These are phyloP conservation scores for Citrullus amarus DNA, from an alignment of 306 rosid species.

Conservation along the genomic window DNA sequence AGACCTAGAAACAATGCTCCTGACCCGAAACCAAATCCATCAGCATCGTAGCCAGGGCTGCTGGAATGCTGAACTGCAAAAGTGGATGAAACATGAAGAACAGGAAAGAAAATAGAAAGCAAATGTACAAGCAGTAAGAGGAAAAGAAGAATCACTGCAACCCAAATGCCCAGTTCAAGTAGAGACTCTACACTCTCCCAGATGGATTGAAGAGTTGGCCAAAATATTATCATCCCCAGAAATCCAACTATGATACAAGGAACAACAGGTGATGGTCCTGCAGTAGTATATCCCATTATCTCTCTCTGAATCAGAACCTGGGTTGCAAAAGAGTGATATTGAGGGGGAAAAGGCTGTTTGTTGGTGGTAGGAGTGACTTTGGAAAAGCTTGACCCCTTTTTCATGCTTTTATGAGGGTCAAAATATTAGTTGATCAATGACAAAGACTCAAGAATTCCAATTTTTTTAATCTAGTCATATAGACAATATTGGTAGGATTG, in stretches of 20 bases:
- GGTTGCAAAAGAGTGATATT: not conserved
- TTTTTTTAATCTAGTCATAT: not conserved
- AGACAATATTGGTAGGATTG: not conserved
- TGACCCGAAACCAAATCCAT: conserved; percentile 21
- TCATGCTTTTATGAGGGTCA: conserved; percentile 1
- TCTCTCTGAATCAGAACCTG: conserved; percentile 2
- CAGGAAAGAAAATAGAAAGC: conserved; percentile 15
- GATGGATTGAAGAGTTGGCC: conserved; percentile 27
- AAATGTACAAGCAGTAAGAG: conserved; percentile 12
- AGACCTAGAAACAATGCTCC: conserved; percentile 18
- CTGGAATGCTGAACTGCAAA: not conserved
- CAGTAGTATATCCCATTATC: conserved; percentile 24
- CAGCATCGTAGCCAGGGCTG: conserved; percentile 7
- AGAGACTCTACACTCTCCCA: conserved; percentile 23
- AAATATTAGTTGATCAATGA: conserved; percentile 4
- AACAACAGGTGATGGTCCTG: conserved; percentile 65
- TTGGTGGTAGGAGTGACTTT: conserved; percentile 1
- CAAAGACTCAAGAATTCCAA: not conserved
- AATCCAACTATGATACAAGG: conserved; percentile 42
- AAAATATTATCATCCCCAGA: conserved; percentile 35
- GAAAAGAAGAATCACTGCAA: conserved; percentile 18
- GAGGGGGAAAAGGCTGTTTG: not conserved
- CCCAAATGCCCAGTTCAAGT: conserved; percentile 8
- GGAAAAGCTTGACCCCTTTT: not conserved
- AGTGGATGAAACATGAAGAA: conserved; percentile 11